A percentile compares a stretch with the other conserved stretches of the same genome.
Conservation (phyloP, 2,329 filamentous ascomycete genomes). For the Trichoderma koningii region DNA sequence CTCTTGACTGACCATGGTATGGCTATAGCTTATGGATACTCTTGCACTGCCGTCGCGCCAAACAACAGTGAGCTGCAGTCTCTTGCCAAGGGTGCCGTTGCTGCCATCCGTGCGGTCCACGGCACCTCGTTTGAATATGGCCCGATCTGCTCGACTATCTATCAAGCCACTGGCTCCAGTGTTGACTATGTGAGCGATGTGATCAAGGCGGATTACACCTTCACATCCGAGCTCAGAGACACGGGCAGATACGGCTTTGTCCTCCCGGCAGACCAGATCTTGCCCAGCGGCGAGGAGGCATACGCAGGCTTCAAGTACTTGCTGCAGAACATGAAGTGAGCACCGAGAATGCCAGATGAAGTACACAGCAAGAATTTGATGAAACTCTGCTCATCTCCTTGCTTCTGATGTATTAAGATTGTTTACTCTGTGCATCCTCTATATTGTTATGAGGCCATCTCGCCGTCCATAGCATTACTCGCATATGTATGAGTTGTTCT, state of each 20-base stretch:
- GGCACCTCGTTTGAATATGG: conserved; percentile 47
- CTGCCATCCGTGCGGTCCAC: conserved; percentile 51
- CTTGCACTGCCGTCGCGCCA: conserved; percentile 50
- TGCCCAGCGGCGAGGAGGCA: conserved; percentile 48
- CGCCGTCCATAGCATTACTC: too few relatives aligned
- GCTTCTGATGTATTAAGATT: too few relatives aligned
- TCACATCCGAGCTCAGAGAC: conserved; percentile 45
- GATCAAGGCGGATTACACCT: conserved; percentile 45
- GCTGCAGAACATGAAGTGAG: conserved; percentile 44
- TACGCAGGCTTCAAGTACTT: conserved; percentile 62
- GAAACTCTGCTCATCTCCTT: neutral
- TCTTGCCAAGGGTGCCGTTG: conserved; percentile 51
- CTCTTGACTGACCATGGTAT: conserved; percentile 41
- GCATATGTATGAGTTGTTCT: neutral
- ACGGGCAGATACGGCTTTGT: conserved; percentile 46
- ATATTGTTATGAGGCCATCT: too few relatives aligned
- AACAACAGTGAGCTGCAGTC: conserved; percentile 52
- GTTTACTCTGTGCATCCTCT: too few relatives aligned
- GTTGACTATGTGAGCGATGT: conserved; percentile 51
- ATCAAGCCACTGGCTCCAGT: conserved; percentile 53
- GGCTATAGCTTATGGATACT: conserved; percentile 61
- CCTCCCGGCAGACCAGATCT: conserved; percentile 46
- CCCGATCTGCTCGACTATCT: conserved; percentile 63
- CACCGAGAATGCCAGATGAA: too few relatives aligned
- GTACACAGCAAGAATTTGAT: neutral